Evolutionary conservation across 2,329 filamentous ascomycete genomes (phyloP).

Genomic region (Cordyceps cateniannulata): DNA sequence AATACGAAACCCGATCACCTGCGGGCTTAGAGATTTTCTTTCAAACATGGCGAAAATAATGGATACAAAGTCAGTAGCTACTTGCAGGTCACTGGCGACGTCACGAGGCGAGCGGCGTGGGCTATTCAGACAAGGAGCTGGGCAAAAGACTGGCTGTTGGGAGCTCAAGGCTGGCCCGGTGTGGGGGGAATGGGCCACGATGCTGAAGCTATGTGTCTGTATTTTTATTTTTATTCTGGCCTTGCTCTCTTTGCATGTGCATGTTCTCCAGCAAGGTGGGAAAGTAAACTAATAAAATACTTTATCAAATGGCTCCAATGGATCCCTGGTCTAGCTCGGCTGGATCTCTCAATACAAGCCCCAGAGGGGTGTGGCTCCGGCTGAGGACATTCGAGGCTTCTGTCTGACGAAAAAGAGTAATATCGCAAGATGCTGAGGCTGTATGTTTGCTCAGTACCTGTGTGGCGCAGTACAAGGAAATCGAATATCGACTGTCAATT

Average conservation of each 20-base stretch:
- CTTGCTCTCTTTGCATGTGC: neutral
- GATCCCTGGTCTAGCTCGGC: neutral
- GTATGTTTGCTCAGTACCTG: neutral
- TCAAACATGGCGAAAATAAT: neutral
- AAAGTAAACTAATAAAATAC: neutral
- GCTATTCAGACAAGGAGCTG: neutral
- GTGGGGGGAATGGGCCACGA: neutral
- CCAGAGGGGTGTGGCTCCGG: constrained; percentile 1
- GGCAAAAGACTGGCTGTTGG: neutral
- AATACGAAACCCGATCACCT: constrained; percentile 3
- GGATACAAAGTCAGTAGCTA: neutral
- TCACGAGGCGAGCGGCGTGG: neutral
- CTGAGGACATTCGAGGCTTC: neutral
- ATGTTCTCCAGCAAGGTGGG: neutral
- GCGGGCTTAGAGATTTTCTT: neutral
- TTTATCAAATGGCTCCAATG: neutral
- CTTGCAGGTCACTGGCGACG: neutral
- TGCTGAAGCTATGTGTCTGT: neutral
- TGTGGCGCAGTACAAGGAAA: neutral
- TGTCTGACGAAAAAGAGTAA: constrained; percentile 3
- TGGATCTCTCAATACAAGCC: neutral
- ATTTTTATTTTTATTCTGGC: neutral
- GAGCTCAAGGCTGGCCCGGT: neutral
- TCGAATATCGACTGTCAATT: neutral
- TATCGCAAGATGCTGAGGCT: neutral